These are phyloP conservation scores for Infundibulicybe gibba DNA, from an alignment of 768 basidiomycete genomes.

Conservation along the genomic window DNA sequence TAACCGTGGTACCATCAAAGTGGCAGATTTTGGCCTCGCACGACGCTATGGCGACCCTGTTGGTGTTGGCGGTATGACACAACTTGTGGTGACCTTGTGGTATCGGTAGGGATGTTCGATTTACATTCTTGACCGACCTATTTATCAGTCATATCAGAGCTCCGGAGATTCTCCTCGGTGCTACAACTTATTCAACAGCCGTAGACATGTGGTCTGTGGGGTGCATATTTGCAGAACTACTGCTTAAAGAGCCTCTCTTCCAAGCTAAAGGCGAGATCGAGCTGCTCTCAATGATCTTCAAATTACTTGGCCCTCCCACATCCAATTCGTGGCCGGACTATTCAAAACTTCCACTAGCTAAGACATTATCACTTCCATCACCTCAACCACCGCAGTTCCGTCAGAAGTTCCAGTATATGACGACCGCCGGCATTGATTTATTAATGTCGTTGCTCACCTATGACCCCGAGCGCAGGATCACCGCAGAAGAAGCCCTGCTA, in stretches of 20 bases:
- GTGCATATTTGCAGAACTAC: slow-evolving; percentile 95
- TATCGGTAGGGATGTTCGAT: slow-evolving; percentile 68
- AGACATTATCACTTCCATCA: slow-evolving; percentile 71
- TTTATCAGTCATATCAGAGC: slow-evolving; percentile 48
- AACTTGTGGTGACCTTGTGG: slow-evolving; percentile 97
- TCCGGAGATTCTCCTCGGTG: slow-evolving; percentile 93
- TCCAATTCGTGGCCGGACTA: slow-evolving; percentile 85
- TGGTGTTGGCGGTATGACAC: slow-evolving; percentile 95
- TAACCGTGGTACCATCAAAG: slow-evolving; percentile 97
- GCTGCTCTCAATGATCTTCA: slow-evolving; percentile 91
- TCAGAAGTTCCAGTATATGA: slow-evolving; percentile 83
- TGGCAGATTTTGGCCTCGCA: slow-evolving; percentile 97
- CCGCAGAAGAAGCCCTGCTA: slow-evolving; percentile 84
- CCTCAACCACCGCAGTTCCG: slow-evolving; percentile 76
- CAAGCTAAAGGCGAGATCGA: slow-evolving; percentile 96
- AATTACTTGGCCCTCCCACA: slow-evolving; percentile 91
- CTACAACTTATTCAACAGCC: slow-evolving; percentile 90
- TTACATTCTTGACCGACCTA: slow-evolving; percentile 2
- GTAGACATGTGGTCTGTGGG: slow-evolving; percentile 99
- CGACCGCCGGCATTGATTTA: slow-evolving; percentile 80
- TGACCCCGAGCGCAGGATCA: slow-evolving; percentile 82
- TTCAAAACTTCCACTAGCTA: slow-evolving; percentile 71
- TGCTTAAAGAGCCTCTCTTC: slow-evolving; percentile 94
- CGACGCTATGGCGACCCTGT: slow-evolving; percentile 95
- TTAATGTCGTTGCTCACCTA: slow-evolving; percentile 81